A percentile compares a stretch with the other conserved stretches of the same genome.
phyloP scores from a whole-genome alignment of 805 yeast genomes.

The Scheffersomyces lignosus region DNA sequence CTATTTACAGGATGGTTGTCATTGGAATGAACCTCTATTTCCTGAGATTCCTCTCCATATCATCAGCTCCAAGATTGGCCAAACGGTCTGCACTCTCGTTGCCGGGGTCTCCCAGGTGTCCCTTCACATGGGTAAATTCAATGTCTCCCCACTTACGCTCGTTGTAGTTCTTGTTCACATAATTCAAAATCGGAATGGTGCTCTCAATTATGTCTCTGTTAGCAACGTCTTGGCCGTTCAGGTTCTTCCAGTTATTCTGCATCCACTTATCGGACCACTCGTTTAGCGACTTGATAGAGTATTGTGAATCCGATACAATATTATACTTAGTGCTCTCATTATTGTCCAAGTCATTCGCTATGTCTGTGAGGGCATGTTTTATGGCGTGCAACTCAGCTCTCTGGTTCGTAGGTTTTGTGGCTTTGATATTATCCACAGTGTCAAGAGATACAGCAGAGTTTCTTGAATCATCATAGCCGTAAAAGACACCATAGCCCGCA shows the following conservation, averaged over 20 bases:
- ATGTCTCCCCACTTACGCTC: conserved; percentile 39
- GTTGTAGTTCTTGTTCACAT: conserved; percentile 38
- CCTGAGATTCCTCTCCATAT: no score
- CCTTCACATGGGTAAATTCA: conserved; percentile 61
- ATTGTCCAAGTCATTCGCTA: conserved; percentile 25
- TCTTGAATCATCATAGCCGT: conserved; percentile 53
- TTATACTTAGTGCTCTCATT: conserved; percentile 29
- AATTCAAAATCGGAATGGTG: conserved; percentile 20
- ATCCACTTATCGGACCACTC: conserved; percentile 62
- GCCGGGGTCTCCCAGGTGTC: conserved; percentile 69
- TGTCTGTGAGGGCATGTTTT: conserved; percentile 48
- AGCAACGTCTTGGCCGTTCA: conserved; percentile 45
- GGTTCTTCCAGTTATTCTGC: conserved; percentile 50
- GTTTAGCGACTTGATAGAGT: conserved; percentile 55
- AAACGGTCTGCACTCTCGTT: conserved; percentile 76
- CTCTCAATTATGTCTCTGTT: conserved; percentile 53
- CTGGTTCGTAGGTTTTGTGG: conserved; percentile 65
- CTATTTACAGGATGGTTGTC: no score
- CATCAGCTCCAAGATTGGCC: conserved; percentile 46
- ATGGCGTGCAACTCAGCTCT: conserved; percentile 79
- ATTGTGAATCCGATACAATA: conserved; percentile 72
- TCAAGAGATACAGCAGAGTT: conserved; percentile 58
- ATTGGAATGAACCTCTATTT: no score
- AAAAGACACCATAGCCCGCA: conserved; percentile 79
- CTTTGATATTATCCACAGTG: conserved; percentile 12